Conservation (phyloP, 2,329 filamentous ascomycete species). For the Blastomyces gilchristii region DNA sequence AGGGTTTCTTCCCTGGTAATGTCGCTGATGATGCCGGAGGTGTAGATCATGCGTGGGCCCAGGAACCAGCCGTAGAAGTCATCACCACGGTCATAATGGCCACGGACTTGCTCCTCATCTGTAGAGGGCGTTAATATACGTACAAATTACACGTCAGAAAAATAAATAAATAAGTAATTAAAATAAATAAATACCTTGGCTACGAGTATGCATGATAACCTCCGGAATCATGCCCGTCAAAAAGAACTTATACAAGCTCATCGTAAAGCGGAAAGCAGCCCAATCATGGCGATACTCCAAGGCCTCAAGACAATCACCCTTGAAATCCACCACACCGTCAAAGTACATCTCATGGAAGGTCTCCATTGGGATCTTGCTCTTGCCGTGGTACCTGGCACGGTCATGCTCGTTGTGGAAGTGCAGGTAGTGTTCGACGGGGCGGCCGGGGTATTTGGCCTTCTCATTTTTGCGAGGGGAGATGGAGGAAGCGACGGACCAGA, state of each 20-base stretch:
- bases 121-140: conserved; percentile 28
- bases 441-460: conserved; percentile 77
- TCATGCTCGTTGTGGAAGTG: conserved; percentile 40
- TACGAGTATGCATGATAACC: conserved; percentile 82
- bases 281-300: conserved; percentile 95
- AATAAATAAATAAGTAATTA: not conserved
- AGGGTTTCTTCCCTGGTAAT: conserved; percentile 78
- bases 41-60: conserved; percentile 98
- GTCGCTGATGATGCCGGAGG: conserved; percentile 85
- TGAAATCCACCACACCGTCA: conserved; percentile 87
- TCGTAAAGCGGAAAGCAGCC: conserved; percentile 87
- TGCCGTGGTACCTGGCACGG: conserved; percentile 38
- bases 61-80: conserved; percentile 99
- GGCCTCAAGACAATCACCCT: conserved; percentile 78
- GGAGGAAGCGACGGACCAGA: conserved; percentile 71
- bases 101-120: conserved; percentile 94
- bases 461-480: conserved; percentile 85
- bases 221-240: conserved; percentile 80
- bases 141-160: not conserved
- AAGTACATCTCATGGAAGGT: conserved; percentile 99
- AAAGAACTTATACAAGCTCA: conserved; percentile 77
- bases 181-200: conserved; percentile 52
- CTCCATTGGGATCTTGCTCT: conserved; percentile 49
- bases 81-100: conserved; percentile 95
- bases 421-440: conserved; percentile 78